Base-by-base conservation (phyloP, 129 eudicot species). In the Tanacetum coccineum region DNA sequence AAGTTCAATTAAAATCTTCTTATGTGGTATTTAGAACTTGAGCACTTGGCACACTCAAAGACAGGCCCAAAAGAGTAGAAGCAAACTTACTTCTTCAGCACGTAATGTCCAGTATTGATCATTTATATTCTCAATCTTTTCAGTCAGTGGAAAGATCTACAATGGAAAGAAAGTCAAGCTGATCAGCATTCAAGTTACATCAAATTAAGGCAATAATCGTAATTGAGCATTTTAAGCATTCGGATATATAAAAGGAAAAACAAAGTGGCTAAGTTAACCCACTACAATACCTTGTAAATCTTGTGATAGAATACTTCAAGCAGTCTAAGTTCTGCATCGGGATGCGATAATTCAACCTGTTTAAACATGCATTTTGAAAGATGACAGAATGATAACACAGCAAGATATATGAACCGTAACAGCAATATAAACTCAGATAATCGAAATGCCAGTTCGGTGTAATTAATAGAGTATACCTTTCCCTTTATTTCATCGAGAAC, bases 261-360 rank as follows among this genome's bases (percentile, higher is more conserved):
- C 50, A n/a, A 22, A 22, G 32, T 44, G 18, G 44, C 53, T n/a
- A 18, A 22, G 5, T 58, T 59, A 20, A 50, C 18, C 44, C 12
- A 59, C 25, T 12, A 28, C 17, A 57, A 78, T 75, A 93, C 98
- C 98, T 93, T 93, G 71, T 93, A 93, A 42, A 93, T 93, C 85
- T 93, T 93, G 88, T 93, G 98, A 76, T 93, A 88, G 86, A 93
- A 93, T 71, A 93, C 98, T 86, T 93, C 98, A 69, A 93, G 91
- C 76, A 93, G 48, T 80, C 98, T 88, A 69, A 93, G 96, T 66
- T 93, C 98, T 44, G 95, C 98, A 81, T 75, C 64, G 59, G 88
- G 84, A 55, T 83, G 87, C 60, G 98, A 93, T 74, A 93, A 74
- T 46, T 89, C 95, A 39, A 93, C 96, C 98, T 92, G 78, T 71